Percentiles rank a stretch among this genome's conserved stretches.
Conservation (phyloP, 805 yeast species). For the Monosporozyma yasuniensis region DNA sequence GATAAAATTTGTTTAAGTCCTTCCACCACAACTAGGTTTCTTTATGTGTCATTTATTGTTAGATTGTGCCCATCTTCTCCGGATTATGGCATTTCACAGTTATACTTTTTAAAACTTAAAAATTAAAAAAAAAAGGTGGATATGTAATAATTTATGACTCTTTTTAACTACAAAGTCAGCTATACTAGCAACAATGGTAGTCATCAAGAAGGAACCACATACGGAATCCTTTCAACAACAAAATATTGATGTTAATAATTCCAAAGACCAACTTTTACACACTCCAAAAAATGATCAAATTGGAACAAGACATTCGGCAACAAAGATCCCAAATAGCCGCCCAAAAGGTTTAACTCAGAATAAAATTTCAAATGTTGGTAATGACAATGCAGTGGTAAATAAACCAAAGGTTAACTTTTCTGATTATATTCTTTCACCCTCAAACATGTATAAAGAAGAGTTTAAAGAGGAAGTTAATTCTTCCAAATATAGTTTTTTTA, state of each 20-base stretch:
- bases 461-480: not conserved
- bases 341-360: not conserved
- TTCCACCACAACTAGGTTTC: too few species aligned
- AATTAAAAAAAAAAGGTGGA: too few species aligned
- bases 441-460: not conserved
- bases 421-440: not conserved
- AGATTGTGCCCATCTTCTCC: too few species aligned
- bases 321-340: slow-evolving; percentile 1
- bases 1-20: too few species aligned
- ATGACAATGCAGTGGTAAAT: not conserved
- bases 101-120: too few species aligned
- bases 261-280: not conserved
- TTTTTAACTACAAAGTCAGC: too few species aligned
- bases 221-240: not conserved
- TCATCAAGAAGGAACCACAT: slow-evolving; percentile 2
- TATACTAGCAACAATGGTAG: not conserved
- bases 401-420: slow-evolving; percentile 1
- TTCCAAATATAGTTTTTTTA: not conserved
- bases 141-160: too few species aligned
- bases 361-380: not conserved
- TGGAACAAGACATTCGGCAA: not conserved
- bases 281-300: not conserved
- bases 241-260: not conserved
- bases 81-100: too few species aligned
- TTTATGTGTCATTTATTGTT: too few species aligned